Percentiles rank a stretch among this genome's conserved stretches.
Evolutionary conservation across 2,329 filamentous ascomycete genomes (phyloP).

Genomic region (Diplodia sapinea): DNA sequence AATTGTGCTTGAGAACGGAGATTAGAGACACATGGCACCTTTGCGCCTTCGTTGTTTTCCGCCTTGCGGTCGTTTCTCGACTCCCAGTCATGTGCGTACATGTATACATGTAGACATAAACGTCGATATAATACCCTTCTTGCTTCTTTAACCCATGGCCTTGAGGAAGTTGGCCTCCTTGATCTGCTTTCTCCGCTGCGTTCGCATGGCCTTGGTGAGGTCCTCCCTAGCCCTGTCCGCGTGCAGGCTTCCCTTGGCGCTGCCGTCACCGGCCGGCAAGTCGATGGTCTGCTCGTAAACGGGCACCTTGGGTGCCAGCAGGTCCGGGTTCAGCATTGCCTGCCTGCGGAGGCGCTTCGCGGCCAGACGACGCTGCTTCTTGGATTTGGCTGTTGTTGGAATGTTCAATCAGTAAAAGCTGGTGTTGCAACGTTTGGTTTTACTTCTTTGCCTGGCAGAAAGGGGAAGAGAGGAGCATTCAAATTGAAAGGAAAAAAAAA

Average conservation of each 20-base stretch:
- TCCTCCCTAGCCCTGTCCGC: conserved; percentile 62
- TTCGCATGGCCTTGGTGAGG: conserved; percentile 73
- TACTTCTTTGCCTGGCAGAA: background rate
- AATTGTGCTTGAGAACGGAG: background rate
- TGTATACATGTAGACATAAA: background rate
- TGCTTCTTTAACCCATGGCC: conserved; percentile 63
- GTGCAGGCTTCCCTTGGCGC: conserved; percentile 52
- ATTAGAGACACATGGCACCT: conserved; percentile 6
- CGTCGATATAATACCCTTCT: background rate
- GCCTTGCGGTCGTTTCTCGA: background rate
- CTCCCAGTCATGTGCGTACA: background rate
- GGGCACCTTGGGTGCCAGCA: conserved; percentile 69
- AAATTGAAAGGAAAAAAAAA: background rate
- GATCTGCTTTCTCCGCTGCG: conserved; percentile 75
- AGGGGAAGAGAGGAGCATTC: background rate
- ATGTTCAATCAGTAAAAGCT: background rate
- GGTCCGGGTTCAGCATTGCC: conserved; percentile 69
- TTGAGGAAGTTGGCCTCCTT: conserved; percentile 88
- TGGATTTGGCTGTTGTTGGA: conserved; percentile 71
- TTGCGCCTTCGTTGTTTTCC: conserved; percentile 8
- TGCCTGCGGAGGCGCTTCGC: conserved; percentile 68
- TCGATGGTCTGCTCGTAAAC: conserved; percentile 80
- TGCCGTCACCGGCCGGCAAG: conserved; percentile 63
- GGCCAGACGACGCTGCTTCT: conserved; percentile 76
- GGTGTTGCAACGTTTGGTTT: no score